Evolutionary conservation across 2,329 filamentous ascomycete genomes (phyloP), one percentile per base, ranked within the genome.

Genomic region (Aspergillus caelatus): DNA sequence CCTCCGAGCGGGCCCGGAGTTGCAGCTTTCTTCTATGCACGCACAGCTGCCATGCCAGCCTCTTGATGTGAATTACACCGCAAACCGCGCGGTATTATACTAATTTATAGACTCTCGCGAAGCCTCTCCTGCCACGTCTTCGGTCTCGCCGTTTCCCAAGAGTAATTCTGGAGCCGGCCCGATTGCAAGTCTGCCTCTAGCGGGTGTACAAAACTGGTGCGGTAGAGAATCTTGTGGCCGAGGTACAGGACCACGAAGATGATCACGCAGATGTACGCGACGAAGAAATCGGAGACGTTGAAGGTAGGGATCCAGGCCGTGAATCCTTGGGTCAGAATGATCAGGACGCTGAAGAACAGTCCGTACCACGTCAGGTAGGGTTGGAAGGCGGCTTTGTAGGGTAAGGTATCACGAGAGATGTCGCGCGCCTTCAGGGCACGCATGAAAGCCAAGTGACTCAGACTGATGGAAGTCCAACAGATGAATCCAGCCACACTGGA

Each of bases 321-420:
- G 77, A 91, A 91, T 6, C 89, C 89, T 71, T 88, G 88, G 0
- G 89, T 91, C 30, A 91, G 65, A 58, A 88, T 82, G 67, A 91
- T 88, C 52, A 91, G 74, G 1, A 85, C 65, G 74, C 84, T 88
- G 77, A 90, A 89, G 74, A 88, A 85, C 1, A 91, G 79, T 1
- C 88, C 89, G 70, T 88, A 89, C 76, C 82, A 88, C 0, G 88
- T 83, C 30, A 89, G 81, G 69, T 80, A 91, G 0, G 89, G 88
- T 76, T 90, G 87, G 58, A 85, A 76, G 11, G 85, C 82, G 1
- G 88, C 86, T 28, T 78, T 79, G 77, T 89, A 91, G 1, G 88
- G 87, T 9, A 91, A 80, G 7, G 78, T 76, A 26, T 79, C 78
- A n/a, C 88, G 86, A 28, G 84, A 78, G 21, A 91, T 83, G 59